Base-by-base conservation (phyloP, 2,329 filamentous ascomycete genomes). In the Sclerotinia borealis region DNA sequence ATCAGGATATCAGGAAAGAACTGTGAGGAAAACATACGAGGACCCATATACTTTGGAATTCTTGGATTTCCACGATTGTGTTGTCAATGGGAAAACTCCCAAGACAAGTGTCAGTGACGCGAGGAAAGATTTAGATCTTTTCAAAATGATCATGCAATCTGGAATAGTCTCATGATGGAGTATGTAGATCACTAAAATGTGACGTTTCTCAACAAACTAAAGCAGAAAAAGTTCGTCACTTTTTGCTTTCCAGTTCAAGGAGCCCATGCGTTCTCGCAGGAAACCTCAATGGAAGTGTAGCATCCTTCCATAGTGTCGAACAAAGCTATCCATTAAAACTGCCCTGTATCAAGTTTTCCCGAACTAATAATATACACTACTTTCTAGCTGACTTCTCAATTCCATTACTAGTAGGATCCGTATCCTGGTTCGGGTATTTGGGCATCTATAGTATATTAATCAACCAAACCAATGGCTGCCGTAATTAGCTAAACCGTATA, bases 1-100 rank as follows among this genome's bases (percentile, higher is more conserved):
- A 34, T 43, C 49, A 17, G 61, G 62, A 31, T 68, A 58, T 29
- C 54, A 64, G 34, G 61, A 66, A 34, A 61, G 66, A n/a, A 56
- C 60, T 43, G 45, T 65, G 15, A 60, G 66, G n/a, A 67, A 62
- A 52, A 80, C 80, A 0, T 85, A 82, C 47, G 72, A 77, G 36
- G 77, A 79, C 49, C 68, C 75, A 0, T 79, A 77, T 61, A 77
- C 75, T 0, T 61, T 72, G 0, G 75, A 79, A 67, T 70, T 78
- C 58, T 52, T 72, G 43, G 71, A 76, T 22, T 66, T 78, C 11
- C 74, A 77, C 51, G 63, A 70, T 27, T 66, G 65, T 34, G 62
- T 73, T 7, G 58, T 69, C 2, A 59, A 72, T 25, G 70, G 68
- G 37, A 73, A 70, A 55, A 50, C 27, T 25, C 68, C 70, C 1